phyloP scores from a whole-genome alignment of 768 basidiomycete species.

The Auricularia sp. region DNA sequence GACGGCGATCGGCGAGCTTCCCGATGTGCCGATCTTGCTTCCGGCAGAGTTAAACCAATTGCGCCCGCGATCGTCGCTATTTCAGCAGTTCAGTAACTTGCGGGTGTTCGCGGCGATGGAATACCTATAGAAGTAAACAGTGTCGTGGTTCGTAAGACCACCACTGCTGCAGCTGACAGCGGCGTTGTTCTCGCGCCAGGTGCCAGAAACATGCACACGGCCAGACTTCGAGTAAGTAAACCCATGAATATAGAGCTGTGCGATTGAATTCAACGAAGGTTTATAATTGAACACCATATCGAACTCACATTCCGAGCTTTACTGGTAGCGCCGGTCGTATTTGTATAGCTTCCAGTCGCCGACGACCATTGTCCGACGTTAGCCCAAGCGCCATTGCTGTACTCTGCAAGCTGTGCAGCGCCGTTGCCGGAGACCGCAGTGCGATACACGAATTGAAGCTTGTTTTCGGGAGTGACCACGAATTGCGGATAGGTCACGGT shows the following conservation, averaged over 20 bases:
- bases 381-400: constrained; percentile 1
- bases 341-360: constrained; percentile 2
- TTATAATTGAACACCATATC: neutral
- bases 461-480: constrained; percentile 4
- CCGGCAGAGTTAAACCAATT: constrained; percentile 4
- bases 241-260: constrained; percentile 3
- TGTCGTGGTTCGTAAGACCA: constrained; percentile 3
- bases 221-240: constrained; percentile 2
- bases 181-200: constrained; percentile 2
- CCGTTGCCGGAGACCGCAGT: constrained; percentile 4
- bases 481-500: constrained; percentile 7
- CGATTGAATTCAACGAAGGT: neutral
- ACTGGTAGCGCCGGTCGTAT: neutral
- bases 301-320: neutral
- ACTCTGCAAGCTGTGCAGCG: constrained; percentile 7
- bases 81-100: neutral
- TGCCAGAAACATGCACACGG: constrained; percentile 1
- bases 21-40: constrained; percentile 3
- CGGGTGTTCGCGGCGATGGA: neutral
- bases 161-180: neutral
- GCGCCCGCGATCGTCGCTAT: constrained; percentile 4
- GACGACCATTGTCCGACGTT: constrained; percentile 7
- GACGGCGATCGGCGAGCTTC: constrained; percentile 2
- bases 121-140: constrained; percentile 3
- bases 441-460: constrained; percentile 5